Evolutionary conservation across 768 basidiomycete species (phyloP).

Genomic region (Butyriboletus loyo): DNA sequence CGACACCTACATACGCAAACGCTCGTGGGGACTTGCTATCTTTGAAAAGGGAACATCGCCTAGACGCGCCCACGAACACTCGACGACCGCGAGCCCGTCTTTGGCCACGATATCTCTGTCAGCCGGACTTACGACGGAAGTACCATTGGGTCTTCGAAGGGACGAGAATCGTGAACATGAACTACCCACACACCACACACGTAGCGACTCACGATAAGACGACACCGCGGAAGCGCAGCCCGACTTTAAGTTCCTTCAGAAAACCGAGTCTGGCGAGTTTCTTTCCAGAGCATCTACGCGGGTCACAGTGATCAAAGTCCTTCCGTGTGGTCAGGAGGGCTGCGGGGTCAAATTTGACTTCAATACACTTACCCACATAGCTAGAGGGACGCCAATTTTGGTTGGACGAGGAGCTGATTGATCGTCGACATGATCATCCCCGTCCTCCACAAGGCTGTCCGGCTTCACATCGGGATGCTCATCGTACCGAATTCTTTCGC

Average conservation of each 20-base stretch:
- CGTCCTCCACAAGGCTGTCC: background rate
- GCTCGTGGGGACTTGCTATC: conserved; percentile 90
- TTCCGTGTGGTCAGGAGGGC: conserved; percentile 25
- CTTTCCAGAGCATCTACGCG: conserved; percentile 83
- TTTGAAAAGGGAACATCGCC: conserved; percentile 95
- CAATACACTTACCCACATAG: conserved; percentile 89
- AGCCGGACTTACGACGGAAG: conserved; percentile 70
- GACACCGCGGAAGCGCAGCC: conserved; percentile 83
- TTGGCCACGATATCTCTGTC: conserved; percentile 77
- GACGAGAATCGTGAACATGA: background rate
- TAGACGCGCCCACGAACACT: conserved; percentile 96
- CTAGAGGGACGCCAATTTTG: conserved; percentile 63
- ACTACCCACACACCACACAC: background rate
- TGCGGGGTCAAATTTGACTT: background rate
- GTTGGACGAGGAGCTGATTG: background rate
- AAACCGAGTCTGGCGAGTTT: conserved; percentile 84
- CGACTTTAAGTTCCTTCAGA: conserved; percentile 79
- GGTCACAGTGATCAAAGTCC: conserved; percentile 99
- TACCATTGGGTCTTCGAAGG: conserved; percentile 75
- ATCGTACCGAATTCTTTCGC: background rate
- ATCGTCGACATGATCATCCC: background rate
- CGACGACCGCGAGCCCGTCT: conserved; percentile 90
- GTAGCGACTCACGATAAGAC: conserved; percentile 79
- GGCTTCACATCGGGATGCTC: background rate
- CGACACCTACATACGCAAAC: conserved; percentile 59